phyloP scores from a whole-genome alignment of 148 eudicot genomes.

The Fagopyrum tataricum region DNA sequence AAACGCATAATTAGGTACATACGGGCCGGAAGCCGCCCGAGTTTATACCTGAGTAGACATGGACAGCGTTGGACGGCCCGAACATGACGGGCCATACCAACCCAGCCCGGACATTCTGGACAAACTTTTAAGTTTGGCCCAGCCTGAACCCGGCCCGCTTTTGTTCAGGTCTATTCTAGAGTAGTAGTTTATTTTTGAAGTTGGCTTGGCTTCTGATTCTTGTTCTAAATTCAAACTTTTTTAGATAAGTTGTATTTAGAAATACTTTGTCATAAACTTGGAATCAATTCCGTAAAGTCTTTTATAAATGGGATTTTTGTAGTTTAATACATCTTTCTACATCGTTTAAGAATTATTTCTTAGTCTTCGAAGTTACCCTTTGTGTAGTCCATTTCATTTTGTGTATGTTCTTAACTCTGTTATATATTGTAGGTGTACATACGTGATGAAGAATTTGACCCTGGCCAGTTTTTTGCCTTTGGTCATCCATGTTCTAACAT shows the following conservation, averaged over 20 bases:
- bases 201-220: constrained; percentile 7
- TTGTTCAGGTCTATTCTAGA: no score
- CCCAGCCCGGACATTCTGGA: no score
- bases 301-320: neutral
- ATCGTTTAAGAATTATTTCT: neutral
- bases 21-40: no score
- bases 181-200: neutral
- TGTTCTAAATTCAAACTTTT: neutral
- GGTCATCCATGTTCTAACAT: constrained; percentile 72
- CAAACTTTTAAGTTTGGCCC: no score
- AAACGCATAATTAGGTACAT: no score
- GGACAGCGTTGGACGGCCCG: no score
- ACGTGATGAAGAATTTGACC: constrained; percentile 82
- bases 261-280: neutral
- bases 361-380: neutral
- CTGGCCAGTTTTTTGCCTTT: constrained; percentile 48
- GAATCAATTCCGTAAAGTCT: neutral
- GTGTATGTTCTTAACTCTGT: neutral
- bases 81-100: no score
- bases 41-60: no score
- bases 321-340: neutral
- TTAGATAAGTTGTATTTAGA: neutral
- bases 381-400: neutral
- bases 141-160: no score
- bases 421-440: constrained; percentile 57